Conservation (phyloP, 352 stramenopile species). For the Phytophthora boehmeriae region DNA sequence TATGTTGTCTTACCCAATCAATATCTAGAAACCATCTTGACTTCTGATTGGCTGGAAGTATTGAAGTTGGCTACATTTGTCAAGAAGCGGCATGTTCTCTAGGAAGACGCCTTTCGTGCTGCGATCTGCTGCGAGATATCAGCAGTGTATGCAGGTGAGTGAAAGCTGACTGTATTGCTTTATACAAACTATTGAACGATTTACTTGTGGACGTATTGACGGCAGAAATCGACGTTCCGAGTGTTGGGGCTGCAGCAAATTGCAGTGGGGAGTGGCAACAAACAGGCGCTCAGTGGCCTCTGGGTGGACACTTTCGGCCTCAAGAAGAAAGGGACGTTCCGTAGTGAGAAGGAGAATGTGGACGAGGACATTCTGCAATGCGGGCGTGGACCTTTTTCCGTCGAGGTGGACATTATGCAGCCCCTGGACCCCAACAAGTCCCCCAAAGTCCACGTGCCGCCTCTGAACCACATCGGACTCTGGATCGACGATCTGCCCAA, state of each 20-base stretch:
- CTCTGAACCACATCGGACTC: constrained; percentile 98
- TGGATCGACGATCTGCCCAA: constrained; percentile 96
- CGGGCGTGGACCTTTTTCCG: constrained; percentile 89
- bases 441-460: constrained; percentile 94
- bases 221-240: constrained; percentile 83
- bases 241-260: constrained; percentile 98
- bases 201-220: neutral
- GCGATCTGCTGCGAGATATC: constrained; percentile 12
- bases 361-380: constrained; percentile 97
- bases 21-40: too few species aligned
- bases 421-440: constrained; percentile 93
- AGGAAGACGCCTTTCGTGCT: constrained; percentile 9
- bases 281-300: constrained; percentile 82
- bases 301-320: constrained; percentile 89
- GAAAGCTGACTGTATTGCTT: neutral
- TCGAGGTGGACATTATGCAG: constrained; percentile 99
- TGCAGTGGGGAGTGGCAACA: constrained; percentile 93
- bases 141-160: constrained; percentile 20
- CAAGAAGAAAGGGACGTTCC: constrained; percentile 66
- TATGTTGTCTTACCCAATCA: too few species aligned
- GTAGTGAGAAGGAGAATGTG: constrained; percentile 96
- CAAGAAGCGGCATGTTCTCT: constrained; percentile 10
- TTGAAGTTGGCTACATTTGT: neutral
- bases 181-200: neutral
- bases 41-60: too few species aligned